Conservation (phyloP, 2,329 filamentous ascomycete species). For the Penicillium sp. region DNA sequence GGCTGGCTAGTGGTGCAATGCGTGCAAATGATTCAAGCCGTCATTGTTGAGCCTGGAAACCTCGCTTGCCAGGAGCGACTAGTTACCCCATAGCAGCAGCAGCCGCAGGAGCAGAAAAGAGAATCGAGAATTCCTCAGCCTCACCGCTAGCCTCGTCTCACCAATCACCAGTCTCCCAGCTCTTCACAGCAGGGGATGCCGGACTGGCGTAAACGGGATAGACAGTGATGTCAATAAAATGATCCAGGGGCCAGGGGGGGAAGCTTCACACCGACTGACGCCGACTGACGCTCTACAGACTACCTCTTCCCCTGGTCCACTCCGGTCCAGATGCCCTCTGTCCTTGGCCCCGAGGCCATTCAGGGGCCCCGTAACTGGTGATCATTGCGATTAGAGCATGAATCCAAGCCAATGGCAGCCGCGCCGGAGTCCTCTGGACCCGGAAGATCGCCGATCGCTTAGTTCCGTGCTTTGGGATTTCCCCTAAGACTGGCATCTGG, state of each 20-base stretch:
- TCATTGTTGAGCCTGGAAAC: not conserved
- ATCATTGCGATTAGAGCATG: conserved; percentile 16
- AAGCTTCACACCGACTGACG: conserved; percentile 9
- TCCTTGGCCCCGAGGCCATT: conserved; percentile 12
- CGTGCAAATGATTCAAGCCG: not conserved
- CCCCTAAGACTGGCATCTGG: conserved; percentile 1
- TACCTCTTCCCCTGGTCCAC: conserved; percentile 8
- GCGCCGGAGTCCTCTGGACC: not conserved
- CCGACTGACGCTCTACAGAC: conserved; percentile 4
- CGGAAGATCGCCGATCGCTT: conserved; percentile 4
- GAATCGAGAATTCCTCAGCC: conserved; percentile 21
- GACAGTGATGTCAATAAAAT: conserved; percentile 22
- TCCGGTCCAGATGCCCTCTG: conserved; percentile 23
- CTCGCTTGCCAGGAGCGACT: not conserved
- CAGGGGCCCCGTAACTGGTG: conserved; percentile 5
- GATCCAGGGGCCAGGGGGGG: conserved; percentile 19
- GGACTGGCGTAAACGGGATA: conserved; percentile 8
- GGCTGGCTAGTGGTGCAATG: not conserved
- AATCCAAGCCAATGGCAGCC: conserved; percentile 10
- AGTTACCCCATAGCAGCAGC: no score
- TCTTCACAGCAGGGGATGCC: conserved; percentile 7
- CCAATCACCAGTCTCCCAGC: conserved; percentile 6
- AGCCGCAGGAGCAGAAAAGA: not conserved
- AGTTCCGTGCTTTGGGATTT: not conserved
- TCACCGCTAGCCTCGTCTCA: conserved; percentile 16